A percentile compares a stretch with the other conserved stretches of the same genome.
phyloP scores from a whole-genome alignment of 352 stramenopile genomes.

The Phytopythium litorale region DNA sequence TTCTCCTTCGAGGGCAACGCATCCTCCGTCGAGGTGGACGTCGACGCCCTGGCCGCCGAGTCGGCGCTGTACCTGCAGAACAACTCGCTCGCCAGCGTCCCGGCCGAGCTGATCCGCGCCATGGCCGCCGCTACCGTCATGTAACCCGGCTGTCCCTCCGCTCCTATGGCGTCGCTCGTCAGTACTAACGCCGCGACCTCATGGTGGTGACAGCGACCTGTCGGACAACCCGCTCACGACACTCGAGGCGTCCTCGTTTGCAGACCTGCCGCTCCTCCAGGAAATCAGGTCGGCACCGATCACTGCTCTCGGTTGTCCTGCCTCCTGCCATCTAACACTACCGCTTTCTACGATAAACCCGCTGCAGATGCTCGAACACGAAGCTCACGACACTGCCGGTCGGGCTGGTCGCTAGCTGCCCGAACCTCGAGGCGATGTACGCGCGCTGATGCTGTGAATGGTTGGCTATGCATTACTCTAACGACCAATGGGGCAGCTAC shows the following conservation, averaged over 20 bases:
- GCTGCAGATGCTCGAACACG: conserved; percentile 34
- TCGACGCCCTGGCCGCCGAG: conserved; percentile 22
- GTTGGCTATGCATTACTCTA: neutral
- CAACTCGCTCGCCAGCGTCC: conserved; percentile 41
- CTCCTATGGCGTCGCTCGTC: neutral
- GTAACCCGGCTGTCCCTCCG: conserved; percentile 17
- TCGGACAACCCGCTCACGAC: conserved; percentile 55
- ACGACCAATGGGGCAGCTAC: conserved; percentile 17
- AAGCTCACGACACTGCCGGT: conserved; percentile 30
- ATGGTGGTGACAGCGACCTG: conserved; percentile 27
- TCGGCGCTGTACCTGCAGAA: conserved; percentile 39
- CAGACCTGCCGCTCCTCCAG: conserved; percentile 31
- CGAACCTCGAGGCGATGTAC: conserved; percentile 37
- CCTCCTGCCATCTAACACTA: no score
- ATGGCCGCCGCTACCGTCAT: conserved; percentile 33
- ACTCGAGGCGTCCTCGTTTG: conserved; percentile 47
- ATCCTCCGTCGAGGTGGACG: conserved; percentile 13
- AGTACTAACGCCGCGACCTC: neutral
- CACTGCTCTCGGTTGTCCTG: neutral
- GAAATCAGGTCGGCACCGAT: conserved; percentile 28
- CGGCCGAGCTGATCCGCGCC: conserved; percentile 37
- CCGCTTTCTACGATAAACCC: neutral
- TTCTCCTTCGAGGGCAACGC: conserved; percentile 30
- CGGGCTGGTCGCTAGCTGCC: conserved; percentile 31
- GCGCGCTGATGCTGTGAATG: conserved; percentile 2